Percentiles rank a stretch among this genome's conserved stretches.
phyloP scores from a whole-genome alignment of 345 rosid species.

The Camelina neglecta region DNA sequence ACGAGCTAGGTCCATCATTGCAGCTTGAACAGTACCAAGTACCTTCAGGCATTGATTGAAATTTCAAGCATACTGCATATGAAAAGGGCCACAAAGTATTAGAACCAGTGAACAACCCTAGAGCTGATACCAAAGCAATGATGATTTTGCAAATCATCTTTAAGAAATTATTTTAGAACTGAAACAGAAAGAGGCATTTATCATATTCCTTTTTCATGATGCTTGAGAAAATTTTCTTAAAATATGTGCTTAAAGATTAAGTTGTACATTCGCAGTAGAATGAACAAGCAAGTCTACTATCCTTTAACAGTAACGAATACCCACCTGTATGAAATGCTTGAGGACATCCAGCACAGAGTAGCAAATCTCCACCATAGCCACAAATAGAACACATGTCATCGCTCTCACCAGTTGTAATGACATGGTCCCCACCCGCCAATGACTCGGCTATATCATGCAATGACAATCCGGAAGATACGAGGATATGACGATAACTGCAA shows the following conservation, averaged over 20 bases:
- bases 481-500: conserved; percentile 79
- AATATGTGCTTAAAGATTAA: neutral
- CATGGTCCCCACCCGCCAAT: conserved; percentile 67
- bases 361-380: conserved; percentile 70
- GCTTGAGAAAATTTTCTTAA: neutral
- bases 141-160: conserved; percentile 7
- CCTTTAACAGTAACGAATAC: neutral
- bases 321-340: conserved; percentile 83
- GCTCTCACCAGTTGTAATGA: conserved; percentile 57
- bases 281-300: conserved; percentile 6
- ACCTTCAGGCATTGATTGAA: conserved; percentile 58
- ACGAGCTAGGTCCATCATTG: conserved; percentile 50
- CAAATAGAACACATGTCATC: conserved; percentile 85
- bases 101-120: conserved; percentile 4
- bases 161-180: conserved; percentile 1
- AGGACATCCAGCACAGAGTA: conserved; percentile 75
- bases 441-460: conserved; percentile 85
- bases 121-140: conserved; percentile 18
- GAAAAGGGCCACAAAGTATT: conserved; percentile 32
- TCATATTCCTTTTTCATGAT: neutral
- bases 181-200: neutral
- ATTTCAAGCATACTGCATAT: conserved; percentile 78
- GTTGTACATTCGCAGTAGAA: conserved; percentile 19
- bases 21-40: conserved; percentile 82
- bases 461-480: conserved; percentile 67